These are phyloP conservation scores for Solidago caesia DNA, from an alignment of 129 eudicot genomes.

Conservation along the genomic window DNA sequence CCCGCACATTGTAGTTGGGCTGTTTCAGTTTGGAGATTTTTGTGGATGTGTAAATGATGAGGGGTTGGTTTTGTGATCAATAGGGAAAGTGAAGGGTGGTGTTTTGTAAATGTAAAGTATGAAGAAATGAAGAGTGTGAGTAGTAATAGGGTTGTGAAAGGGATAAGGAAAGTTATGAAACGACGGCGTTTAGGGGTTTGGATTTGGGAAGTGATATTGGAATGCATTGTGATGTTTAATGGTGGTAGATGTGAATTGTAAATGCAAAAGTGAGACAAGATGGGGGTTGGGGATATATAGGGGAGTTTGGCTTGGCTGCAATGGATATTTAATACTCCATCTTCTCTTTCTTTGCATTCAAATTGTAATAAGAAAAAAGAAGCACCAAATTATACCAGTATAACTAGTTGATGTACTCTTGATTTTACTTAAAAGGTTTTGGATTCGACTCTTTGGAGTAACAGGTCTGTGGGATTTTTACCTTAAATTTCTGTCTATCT, in stretches of 20 bases:
- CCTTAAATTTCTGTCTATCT: too few species aligned
- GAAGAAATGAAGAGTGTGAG: constrained; percentile 33
- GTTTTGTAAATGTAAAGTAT: constrained; percentile 14
- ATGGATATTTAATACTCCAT: constrained; percentile 9
- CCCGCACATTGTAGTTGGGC: constrained; percentile 63
- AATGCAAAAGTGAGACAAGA: constrained; percentile 25
- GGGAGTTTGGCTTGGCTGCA: neutral
- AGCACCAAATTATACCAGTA: too few species aligned
- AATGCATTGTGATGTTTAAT: constrained; percentile 16
- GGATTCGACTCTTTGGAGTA: too few species aligned
- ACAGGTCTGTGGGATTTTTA: too few species aligned
- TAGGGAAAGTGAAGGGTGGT: constrained; percentile 30
- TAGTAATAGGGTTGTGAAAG: constrained; percentile 38
- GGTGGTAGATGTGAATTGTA: constrained; percentile 29
- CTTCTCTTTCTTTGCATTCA: neutral
- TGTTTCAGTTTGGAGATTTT: constrained; percentile 42
- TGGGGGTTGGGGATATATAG: constrained; percentile 23
- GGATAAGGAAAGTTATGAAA: constrained; percentile 32
- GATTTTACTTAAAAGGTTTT: too few species aligned
- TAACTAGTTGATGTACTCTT: too few species aligned
- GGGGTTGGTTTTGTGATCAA: neutral
- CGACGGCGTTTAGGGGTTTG: constrained; percentile 29
- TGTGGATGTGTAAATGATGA: constrained; percentile 39
- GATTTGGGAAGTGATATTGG: constrained; percentile 14
- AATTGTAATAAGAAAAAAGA: neutral